Evolutionary conservation across 257 asterid species (phyloP), one percentile per base, ranked within the genome.

Genomic region (Anisodus tanguticus): DNA sequence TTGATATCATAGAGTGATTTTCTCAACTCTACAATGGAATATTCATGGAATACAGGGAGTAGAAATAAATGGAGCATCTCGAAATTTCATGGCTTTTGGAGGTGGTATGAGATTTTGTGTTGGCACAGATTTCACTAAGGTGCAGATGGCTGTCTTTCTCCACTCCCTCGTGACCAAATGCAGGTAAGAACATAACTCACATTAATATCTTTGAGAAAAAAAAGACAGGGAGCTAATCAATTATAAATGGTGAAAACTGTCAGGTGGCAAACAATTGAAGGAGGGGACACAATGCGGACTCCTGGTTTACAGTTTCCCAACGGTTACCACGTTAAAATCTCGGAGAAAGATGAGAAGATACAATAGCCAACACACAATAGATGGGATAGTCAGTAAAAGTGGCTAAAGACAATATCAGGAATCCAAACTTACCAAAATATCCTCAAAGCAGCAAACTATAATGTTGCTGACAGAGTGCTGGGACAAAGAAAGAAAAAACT

Each of bases 21-120:
- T 31, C 66, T n/a, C 37, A 54, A 39, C 58, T 59, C 35, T 41
- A 8, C 39, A 51, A 31, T 43, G 53, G 43, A 71, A 57, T 81
- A 60, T 45, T 63, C 57, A 66, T 63, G 79, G 68, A 31, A 81
- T 84, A 76, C 90, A 95, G 4, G 98, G 93, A 82, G 54, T 89
- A 79, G 93, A 91, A 88, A 84, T 91, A 51, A 90, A 92, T 83
- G 92, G 91, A 47, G 97, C 97, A 83, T 86, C 98, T n/a, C 93
- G 87, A 92, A 93, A 94, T 83, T 95, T 95, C 92, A 94, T 95
- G 97, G 98, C 98, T 64, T 94, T 94, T 81, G 98, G 95, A 84
- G 98, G 98, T 8, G 98, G 98, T 41, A 91, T 95, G 97, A 88
- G 98, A 83, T 93, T 95, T 83, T 95, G 98, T 82, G 95, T 95